Conservation (phyloP, 139 green algal genomes). For the Closterium sp. region DNA sequence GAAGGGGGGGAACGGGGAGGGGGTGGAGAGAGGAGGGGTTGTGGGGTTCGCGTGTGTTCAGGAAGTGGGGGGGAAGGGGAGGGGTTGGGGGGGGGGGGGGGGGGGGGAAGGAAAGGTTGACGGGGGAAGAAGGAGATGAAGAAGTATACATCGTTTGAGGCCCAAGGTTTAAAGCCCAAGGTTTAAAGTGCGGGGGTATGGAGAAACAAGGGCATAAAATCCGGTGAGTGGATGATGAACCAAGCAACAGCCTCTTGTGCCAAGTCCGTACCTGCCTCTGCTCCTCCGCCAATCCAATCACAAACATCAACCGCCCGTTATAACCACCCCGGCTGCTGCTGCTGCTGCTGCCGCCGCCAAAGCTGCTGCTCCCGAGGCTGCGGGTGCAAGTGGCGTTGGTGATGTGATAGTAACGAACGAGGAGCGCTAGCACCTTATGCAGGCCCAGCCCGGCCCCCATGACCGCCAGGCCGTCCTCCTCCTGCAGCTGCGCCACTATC, state of each 20-base stretch:
- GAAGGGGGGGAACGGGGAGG: no score
- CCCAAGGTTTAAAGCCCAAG: conserved; percentile 30
- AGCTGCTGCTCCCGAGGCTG: neutral
- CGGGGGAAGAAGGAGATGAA: no score
- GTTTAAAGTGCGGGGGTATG: no score
- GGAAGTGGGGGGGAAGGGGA: no score
- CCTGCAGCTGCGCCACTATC: conserved; percentile 28
- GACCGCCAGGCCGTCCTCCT: conserved; percentile 37
- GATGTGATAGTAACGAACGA: conserved; percentile 15
- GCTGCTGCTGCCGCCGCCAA: neutral
- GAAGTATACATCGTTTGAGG: conserved; percentile 21
- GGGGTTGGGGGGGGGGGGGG: no score
- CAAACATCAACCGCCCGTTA: neutral
- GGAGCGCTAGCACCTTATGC: conserved; percentile 41
- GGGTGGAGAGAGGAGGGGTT: no score
- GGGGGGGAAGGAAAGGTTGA: no score
- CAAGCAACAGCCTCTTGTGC: no score
- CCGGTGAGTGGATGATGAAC: no score
- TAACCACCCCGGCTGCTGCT: neutral
- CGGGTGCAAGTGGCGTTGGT: neutral
- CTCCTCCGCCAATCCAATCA: neutral
- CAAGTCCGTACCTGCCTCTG: neutral
- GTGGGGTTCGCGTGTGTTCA: no score
- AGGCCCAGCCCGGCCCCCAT: conserved; percentile 42
- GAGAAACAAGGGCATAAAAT: no score